Evolutionary conservation across 2,329 filamentous ascomycete genomes (phyloP).

Genomic region (Cladophialophora bantiana): DNA sequence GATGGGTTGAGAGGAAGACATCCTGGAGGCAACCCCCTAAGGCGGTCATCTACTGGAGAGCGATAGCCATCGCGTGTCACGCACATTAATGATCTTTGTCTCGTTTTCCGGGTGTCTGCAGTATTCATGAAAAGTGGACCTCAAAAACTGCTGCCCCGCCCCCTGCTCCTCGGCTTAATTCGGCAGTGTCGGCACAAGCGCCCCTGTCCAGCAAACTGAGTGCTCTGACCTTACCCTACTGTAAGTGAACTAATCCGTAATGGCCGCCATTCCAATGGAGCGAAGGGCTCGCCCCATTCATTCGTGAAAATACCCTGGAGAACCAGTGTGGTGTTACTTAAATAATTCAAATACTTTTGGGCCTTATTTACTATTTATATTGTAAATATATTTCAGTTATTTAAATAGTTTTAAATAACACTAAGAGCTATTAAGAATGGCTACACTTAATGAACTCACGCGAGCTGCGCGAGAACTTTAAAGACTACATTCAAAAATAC

Average conservation of each 20-base stretch:
- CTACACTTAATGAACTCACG: too few relatives aligned
- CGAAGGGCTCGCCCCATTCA: too few relatives aligned
- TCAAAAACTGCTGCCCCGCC: slow-evolving; percentile 23
- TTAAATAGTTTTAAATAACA: too few relatives aligned
- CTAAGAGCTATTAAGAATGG: too few relatives aligned
- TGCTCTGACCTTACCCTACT: neutral
- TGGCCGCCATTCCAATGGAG: too few relatives aligned
- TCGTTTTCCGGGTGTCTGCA: slow-evolving; percentile 21
- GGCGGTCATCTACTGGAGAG: slow-evolving; percentile 30
- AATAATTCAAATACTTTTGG: too few relatives aligned
- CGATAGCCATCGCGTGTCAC: slow-evolving; percentile 22
- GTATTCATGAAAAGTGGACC: slow-evolving; percentile 22
- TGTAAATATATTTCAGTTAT: too few relatives aligned
- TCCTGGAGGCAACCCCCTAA: slow-evolving; percentile 26
- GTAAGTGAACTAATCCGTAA: neutral
- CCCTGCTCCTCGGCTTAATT: slow-evolving; percentile 27
- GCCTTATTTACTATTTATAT: too few relatives aligned
- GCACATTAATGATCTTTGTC: slow-evolving; percentile 29
- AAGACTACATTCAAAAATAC: too few relatives aligned
- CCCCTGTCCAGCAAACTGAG: neutral
- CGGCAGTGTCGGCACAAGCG: slow-evolving; percentile 21
- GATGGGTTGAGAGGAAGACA: slow-evolving; percentile 70
- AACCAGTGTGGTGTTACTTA: too few relatives aligned
- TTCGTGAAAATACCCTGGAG: too few relatives aligned
- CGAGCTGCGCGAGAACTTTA: too few relatives aligned